Conservation (phyloP, 108 stramenopile genomes). For the Fistulifera solaris region DNA sequence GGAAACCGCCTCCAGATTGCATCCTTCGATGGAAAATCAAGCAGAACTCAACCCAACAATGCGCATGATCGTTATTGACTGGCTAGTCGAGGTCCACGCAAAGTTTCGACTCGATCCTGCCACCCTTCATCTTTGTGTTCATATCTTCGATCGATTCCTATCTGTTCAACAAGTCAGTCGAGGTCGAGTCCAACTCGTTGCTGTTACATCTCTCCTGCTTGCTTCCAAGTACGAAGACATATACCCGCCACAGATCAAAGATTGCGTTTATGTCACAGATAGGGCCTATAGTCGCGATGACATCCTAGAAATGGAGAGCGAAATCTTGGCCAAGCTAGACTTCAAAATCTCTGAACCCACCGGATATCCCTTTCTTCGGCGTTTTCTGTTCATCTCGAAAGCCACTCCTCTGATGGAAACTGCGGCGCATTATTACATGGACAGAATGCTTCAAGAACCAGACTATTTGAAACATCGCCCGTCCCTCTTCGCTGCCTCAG, state of each 20-base stretch:
- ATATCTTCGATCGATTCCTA: slow-evolving; percentile 96
- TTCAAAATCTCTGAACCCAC: slow-evolving; percentile 91
- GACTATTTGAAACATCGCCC: slow-evolving; percentile 76
- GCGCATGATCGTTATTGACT: slow-evolving; percentile 96
- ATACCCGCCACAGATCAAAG: slow-evolving; percentile 93
- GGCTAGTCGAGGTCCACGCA: slow-evolving; percentile 97
- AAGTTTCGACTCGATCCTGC: slow-evolving; percentile 97
- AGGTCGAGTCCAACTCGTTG: slow-evolving; percentile 95
- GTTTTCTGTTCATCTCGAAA: slow-evolving; percentile 68
- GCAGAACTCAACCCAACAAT: slow-evolving; percentile 87
- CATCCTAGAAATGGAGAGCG: slow-evolving; percentile 92
- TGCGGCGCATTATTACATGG: slow-evolving; percentile 84
- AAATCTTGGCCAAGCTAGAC: slow-evolving; percentile 74
- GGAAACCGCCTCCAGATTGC: slow-evolving; percentile 1
- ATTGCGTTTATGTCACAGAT: slow-evolving; percentile 97
- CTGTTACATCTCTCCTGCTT: slow-evolving; percentile 91
- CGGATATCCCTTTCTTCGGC: slow-evolving; percentile 82
- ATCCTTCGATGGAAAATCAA: slow-evolving; percentile 82
- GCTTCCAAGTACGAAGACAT: slow-evolving; percentile 99
- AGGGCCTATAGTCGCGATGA: slow-evolving; percentile 86
- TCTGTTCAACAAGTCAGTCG: slow-evolving; percentile 54
- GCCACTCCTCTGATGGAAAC: slow-evolving; percentile 20
- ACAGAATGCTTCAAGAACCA: slow-evolving; percentile 94
- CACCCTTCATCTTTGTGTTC: slow-evolving; percentile 94
- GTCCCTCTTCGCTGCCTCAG: slow-evolving; percentile 76